Percentiles rank a stretch among this genome's conserved stretches.
Conservation (phyloP, 2,329 filamentous ascomycete genomes). For the Aspergillus ustus region DNA sequence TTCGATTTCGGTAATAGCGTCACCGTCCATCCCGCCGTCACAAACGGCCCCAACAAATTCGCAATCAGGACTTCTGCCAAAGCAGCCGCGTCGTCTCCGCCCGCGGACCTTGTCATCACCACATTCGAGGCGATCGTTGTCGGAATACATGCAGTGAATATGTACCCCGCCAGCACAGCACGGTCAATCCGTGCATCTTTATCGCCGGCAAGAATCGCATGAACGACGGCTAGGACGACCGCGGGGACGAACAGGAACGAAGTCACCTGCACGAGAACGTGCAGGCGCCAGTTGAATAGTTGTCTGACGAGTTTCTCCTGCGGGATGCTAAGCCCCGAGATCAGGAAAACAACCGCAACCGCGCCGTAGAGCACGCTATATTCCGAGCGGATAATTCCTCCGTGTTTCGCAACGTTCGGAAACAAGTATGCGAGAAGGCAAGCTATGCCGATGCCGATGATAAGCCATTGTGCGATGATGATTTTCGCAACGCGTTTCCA, state of each 20-base stretch:
- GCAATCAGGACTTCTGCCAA: constrained; percentile 72
- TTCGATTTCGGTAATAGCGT: constrained; percentile 53
- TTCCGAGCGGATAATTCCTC: constrained; percentile 44
- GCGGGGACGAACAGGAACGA: constrained; percentile 70
- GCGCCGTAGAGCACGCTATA: constrained; percentile 67
- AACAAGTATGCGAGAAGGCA: constrained; percentile 60
- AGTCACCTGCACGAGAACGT: constrained; percentile 68
- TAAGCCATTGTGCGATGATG: constrained; percentile 64
- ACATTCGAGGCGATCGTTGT: constrained; percentile 76
- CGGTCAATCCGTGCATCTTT: constrained; percentile 59
- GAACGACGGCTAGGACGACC: constrained; percentile 62
- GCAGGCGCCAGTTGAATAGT: constrained; percentile 68
- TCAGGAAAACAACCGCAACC: constrained; percentile 71
- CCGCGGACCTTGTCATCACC: constrained; percentile 72
- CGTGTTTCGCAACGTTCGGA: constrained; percentile 55
- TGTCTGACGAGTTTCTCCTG: constrained; percentile 65
- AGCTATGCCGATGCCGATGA: constrained; percentile 63
- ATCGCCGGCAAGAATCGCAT: constrained; percentile 54
- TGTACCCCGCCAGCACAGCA: constrained; percentile 69
- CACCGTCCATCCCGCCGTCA: constrained; percentile 67
- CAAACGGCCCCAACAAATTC: constrained; percentile 70
- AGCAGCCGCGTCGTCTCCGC: constrained; percentile 68
- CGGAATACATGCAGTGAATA: constrained; percentile 69
- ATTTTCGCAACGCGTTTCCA: constrained; percentile 30
- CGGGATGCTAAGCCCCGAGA: constrained; percentile 71